Evolutionary conservation across 139 green algal genomes (phyloP).

Genomic region (Tetraselmis striata): DNA sequence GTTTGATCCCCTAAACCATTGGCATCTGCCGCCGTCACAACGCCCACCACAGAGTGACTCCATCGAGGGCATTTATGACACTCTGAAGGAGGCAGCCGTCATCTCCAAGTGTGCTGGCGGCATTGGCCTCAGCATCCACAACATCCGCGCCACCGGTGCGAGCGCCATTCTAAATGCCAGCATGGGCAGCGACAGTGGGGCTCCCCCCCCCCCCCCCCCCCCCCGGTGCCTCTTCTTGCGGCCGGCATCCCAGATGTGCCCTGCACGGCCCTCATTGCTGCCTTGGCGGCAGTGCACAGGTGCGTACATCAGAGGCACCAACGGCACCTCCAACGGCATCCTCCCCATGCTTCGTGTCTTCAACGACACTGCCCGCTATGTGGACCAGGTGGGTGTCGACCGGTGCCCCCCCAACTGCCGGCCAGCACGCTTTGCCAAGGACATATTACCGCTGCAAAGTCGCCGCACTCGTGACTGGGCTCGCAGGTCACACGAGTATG

Average conservation of each 20-base stretch:
- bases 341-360: conserved; percentile 34
- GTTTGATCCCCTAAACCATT: too few species aligned
- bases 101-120: conserved; percentile 37
- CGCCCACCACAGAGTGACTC: conserved; percentile 11
- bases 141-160: conserved; percentile 17
- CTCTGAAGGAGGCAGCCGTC: conserved; percentile 24
- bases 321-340: conserved; percentile 28
- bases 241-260: not conserved
- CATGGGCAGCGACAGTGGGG: not conserved
- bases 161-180: not conserved
- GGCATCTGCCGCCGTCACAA: too few species aligned
- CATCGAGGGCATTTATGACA: conserved; percentile 40
- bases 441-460: too few species aligned
- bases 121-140: conserved; percentile 26
- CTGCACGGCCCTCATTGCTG: too few species aligned
- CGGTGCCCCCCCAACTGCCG: too few species aligned
- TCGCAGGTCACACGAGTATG: too few species aligned
- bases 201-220: not conserved
- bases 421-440: too few species aligned
- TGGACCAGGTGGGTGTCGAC: conserved; percentile 4
- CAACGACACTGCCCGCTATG: conserved; percentile 26
- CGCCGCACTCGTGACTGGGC: too few species aligned
- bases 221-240: not conserved
- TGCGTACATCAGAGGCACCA: conserved; percentile 13
- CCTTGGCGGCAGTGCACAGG: too few species aligned